Percentiles rank a stretch among this genome's conserved stretches.
Evolutionary conservation across 2,329 filamentous ascomycete species (phyloP).

Genomic region (Thyridium curvatum): DNA sequence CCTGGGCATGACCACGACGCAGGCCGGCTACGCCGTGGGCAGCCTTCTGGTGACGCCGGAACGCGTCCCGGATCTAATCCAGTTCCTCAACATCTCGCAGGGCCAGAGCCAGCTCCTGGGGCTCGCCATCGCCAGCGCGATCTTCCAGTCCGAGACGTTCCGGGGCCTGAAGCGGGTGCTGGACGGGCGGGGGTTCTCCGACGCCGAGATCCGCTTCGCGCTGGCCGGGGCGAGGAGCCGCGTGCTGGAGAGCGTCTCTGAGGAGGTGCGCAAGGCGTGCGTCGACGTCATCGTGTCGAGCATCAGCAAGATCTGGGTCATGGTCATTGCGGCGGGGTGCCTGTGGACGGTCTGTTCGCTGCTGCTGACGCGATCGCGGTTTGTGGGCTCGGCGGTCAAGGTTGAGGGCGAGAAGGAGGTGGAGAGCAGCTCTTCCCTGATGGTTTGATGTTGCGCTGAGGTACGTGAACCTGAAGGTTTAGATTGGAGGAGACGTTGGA

Average conservation of each 20-base stretch:
- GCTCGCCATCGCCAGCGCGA: conserved; percentile 9
- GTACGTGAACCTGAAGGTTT: no score
- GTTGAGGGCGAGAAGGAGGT: no score
- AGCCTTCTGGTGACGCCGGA: conserved; percentile 18
- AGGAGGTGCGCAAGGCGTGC: conserved; percentile 2
- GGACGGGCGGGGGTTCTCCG: conserved; percentile 2
- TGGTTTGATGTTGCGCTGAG: no score
- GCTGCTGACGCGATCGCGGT: conserved; percentile 9
- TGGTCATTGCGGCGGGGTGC: conserved; percentile 6
- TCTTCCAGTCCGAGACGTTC: conserved; percentile 9
- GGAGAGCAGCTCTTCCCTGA: no score
- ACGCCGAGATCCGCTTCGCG: conserved; percentile 5
- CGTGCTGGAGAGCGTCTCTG: conserved; percentile 1
- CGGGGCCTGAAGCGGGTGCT: conserved; percentile 2
- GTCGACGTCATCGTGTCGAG: conserved; percentile 5
- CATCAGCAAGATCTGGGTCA: conserved; percentile 7
- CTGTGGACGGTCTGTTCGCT: conserved; percentile 2
- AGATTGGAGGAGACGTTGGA: no score
- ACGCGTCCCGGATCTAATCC: conserved; percentile 20
- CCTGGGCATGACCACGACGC: conserved; percentile 26
- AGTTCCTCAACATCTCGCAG: conserved; percentile 26
- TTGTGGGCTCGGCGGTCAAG: no score
- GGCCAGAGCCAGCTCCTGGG: conserved; percentile 12
- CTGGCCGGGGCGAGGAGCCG: conserved; percentile 4
- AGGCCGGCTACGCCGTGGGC: conserved; percentile 26